Conservation (phyloP, 139 green algal genomes). For the Chlamydomonas sphaeroides region DNA sequence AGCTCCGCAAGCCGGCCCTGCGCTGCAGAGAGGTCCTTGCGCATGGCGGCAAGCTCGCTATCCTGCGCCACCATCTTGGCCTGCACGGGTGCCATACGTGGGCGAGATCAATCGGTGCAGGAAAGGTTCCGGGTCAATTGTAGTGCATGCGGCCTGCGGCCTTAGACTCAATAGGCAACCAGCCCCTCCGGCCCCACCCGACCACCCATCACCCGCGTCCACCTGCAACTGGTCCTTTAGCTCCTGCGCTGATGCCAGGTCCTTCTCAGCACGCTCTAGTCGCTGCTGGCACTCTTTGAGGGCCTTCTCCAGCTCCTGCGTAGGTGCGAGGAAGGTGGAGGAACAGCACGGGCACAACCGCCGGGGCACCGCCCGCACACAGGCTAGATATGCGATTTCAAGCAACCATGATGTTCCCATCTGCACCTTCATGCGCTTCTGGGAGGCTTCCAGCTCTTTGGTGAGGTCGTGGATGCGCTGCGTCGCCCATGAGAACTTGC, state of each 20-base stretch:
- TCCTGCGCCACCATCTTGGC: neutral
- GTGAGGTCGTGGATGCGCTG: conserved; percentile 68
- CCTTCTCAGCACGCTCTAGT: neutral
- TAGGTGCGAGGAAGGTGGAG: neutral
- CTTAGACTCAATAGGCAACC: too few relatives aligned
- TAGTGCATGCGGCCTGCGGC: too few relatives aligned
- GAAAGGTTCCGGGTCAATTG: too few relatives aligned
- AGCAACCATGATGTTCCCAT: too few relatives aligned
- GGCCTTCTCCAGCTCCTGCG: conserved; percentile 22
- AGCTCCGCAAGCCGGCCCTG: neutral
- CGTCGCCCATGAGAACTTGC: conserved; percentile 69
- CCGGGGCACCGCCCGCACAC: neutral
- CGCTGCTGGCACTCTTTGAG: neutral
- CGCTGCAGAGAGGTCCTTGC: neutral
- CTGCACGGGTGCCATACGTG: too few relatives aligned
- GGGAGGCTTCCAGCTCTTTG: conserved; percentile 55
- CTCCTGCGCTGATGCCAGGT: neutral
- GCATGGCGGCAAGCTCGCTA: neutral
- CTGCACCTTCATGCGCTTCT: conserved; percentile 15
- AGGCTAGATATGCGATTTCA: too few relatives aligned
- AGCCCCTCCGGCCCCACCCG: too few relatives aligned
- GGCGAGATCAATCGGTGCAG: too few relatives aligned
- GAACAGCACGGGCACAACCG: too few relatives aligned
- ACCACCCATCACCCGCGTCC: too few relatives aligned
- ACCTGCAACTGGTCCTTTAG: neutral